Percentiles rank a stretch among this genome's conserved stretches.
Evolutionary conservation across 352 stramenopile species (phyloP).

Genomic region (Pythium sp.): DNA sequence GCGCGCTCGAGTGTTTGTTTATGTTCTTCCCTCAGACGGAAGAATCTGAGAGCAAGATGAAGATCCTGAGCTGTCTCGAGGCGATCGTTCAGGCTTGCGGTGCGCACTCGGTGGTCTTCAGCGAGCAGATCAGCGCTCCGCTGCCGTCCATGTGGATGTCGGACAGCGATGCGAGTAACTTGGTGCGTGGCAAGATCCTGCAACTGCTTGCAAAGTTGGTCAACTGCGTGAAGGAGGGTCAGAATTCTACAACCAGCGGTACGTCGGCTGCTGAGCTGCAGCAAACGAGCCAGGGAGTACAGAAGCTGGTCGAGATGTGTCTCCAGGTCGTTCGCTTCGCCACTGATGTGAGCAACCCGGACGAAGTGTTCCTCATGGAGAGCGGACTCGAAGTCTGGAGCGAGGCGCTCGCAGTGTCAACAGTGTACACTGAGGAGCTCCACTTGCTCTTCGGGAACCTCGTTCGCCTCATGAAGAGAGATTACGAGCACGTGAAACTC

Average conservation of each 20-base stretch:
- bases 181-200: constrained; percentile 80
- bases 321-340: constrained; percentile 67
- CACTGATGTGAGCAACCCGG: constrained; percentile 75
- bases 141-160: constrained; percentile 71
- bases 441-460: constrained; percentile 66
- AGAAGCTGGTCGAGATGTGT: constrained; percentile 62
- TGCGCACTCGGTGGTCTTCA: constrained; percentile 38
- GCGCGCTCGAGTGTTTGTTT: constrained; percentile 61
- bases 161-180: constrained; percentile 71
- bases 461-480: constrained; percentile 63
- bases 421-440: constrained; percentile 61
- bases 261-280: background rate
- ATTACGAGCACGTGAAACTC: constrained; percentile 76
- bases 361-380: constrained; percentile 87
- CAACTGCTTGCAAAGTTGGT: constrained; percentile 70
- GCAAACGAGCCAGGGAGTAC: constrained; percentile 18
- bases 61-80: constrained; percentile 70
- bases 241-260: background rate
- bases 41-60: constrained; percentile 79
- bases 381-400: constrained; percentile 74
- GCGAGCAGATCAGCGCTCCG: constrained; percentile 64
- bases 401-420: constrained; percentile 44
- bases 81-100: constrained; percentile 68
- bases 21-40: constrained; percentile 60
- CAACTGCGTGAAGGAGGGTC: constrained; percentile 47